Percentiles rank a stretch among this genome's conserved stretches.
phyloP scores from a whole-genome alignment of 2,329 filamentous ascomycete species.

The Colletotrichum nymphaeae region DNA sequence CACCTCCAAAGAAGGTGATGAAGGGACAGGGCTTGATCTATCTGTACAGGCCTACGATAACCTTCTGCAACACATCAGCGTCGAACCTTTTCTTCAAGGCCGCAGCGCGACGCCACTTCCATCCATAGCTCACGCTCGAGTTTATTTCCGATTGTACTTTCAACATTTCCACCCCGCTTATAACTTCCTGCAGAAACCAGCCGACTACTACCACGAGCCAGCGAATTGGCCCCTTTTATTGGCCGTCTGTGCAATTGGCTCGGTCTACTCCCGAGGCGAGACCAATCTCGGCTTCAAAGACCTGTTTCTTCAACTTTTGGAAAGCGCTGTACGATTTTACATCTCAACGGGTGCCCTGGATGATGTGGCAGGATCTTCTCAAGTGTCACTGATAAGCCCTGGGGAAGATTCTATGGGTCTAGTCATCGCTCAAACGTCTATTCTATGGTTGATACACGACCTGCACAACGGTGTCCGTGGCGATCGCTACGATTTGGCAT shows the following conservation, averaged over 20 bases:
- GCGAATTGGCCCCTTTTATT: background rate
- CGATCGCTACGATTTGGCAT: background rate
- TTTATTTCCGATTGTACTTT: constrained; percentile 24
- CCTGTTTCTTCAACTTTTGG: background rate
- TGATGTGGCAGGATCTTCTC: background rate
- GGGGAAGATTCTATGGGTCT: background rate
- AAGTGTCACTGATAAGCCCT: background rate
- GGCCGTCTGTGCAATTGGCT: background rate
- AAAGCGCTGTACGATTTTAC: background rate
- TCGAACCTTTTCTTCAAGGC: background rate
- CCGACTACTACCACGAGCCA: background rate
- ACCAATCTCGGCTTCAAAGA: background rate
- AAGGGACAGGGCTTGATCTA: background rate
- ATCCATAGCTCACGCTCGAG: background rate
- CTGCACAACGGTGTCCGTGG: background rate
- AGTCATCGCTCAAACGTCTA: background rate
- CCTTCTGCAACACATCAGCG: background rate
- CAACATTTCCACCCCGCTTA: constrained; percentile 24
- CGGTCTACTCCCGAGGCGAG: background rate
- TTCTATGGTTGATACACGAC: background rate
- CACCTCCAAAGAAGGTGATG: background rate
- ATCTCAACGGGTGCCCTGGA: background rate
- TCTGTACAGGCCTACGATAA: background rate
- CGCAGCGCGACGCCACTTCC: background rate
- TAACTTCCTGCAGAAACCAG: background rate